Evolutionary conservation across 2,329 filamentous ascomycete genomes (phyloP).

Genomic region (Aspergillus flavus): DNA sequence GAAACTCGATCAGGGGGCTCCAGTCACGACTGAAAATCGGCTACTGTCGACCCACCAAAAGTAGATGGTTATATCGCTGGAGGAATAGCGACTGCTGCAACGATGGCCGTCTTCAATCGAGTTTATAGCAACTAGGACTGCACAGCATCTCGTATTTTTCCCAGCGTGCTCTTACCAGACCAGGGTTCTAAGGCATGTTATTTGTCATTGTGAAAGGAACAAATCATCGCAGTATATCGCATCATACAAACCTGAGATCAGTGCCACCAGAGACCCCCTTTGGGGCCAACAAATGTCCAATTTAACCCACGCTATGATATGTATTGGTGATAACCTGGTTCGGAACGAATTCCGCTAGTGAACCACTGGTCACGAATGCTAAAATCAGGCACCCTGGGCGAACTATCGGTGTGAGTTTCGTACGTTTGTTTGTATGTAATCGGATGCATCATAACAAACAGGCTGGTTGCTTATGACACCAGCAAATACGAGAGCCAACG

Average conservation of each 20-base stretch:
- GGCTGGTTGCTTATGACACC: conserved; percentile 64
- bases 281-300: background rate
- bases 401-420: conserved; percentile 70
- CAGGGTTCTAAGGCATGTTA: conserved; percentile 49
- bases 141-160: conserved; percentile 81
- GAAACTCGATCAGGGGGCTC: conserved; percentile 88
- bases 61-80: conserved; percentile 71
- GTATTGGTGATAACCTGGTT: background rate
- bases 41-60: conserved; percentile 73
- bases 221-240: conserved; percentile 28
- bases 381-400: conserved; percentile 64
- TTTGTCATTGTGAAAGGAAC: conserved; percentile 44
- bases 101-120: conserved; percentile 76
- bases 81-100: conserved; percentile 70
- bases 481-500: background rate
- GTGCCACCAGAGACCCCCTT: background rate
- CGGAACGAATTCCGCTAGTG: conserved; percentile 51
- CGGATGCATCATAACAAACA: conserved; percentile 93
- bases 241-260: background rate
- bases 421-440: conserved; percentile 85
- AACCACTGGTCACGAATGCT: conserved; percentile 82
- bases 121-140: conserved; percentile 75
- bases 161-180: conserved; percentile 76
- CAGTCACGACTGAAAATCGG: conserved; percentile 78
- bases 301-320: conserved; percentile 66